Base-by-base conservation (phyloP, 345 rosid genomes). In the Streptanthus diversifolius region DNA sequence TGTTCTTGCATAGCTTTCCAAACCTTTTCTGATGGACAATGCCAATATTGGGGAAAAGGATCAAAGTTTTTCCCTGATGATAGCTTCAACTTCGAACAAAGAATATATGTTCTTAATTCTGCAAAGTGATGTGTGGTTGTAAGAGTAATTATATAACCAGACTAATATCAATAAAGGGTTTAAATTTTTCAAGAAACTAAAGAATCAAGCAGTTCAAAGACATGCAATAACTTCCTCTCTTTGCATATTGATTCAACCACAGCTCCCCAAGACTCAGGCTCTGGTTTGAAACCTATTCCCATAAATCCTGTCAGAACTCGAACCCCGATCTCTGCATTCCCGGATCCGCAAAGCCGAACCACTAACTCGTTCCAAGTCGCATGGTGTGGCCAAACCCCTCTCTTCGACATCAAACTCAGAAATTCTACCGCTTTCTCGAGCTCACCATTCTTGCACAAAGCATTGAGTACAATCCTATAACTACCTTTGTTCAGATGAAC, bases 331-430 rank as follows among this genome's bases (percentile, higher is more conserved):
- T 83, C 85, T 40, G 71, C 74, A 83, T 85, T 86, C 70, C 84
- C 87, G 17, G 85, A 79, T 60, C 77, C 66, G 70, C 91, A 91
- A 44, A 91, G 84, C 51, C 71, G 68, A 56, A 79, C 72, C 55
- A 93, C 85, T 79, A 91, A 48, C 45, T 85, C 90, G 54, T 93
- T 93, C 68, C 97, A 93, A 27, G 96, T 91, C 29, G 82, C 95
- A 75, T 85, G 70, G 75, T 95, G 95, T 3, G 91, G 97, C 60
- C 82, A 17, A 77, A 82, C 72, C 7, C 96, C 90, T 78, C 82
- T 85, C 56, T 68, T 25, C 1, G 86, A 82, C 96, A 88, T 95
- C 85, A 87, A 67, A 74, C 64, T 66, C 70, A 91, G 54, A 74
- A 90, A 72, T 36, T 71, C 58, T 1, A 73, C 56, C 5, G 95